Evolutionary conservation across 257 asterid species (phyloP), one percentile per base, ranked within the genome.

Genomic region (Nicotiana knightiana): DNA sequence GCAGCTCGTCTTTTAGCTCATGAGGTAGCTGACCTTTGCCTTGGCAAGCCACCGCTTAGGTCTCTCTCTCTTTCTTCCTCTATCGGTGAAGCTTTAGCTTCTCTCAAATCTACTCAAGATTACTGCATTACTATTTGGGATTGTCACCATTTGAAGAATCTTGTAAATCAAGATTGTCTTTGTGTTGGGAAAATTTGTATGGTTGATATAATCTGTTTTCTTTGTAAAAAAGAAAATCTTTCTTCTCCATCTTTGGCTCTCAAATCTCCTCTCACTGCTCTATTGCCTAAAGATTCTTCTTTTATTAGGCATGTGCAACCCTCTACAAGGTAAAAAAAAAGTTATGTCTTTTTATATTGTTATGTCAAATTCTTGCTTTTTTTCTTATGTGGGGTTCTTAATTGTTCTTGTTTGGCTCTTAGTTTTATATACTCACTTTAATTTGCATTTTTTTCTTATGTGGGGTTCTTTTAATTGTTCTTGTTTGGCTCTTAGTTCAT

Each of bases 1-100:
- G 98, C 97, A 89, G 84, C 85, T 87, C 83, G 86, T 5, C 84
- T 91, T 59, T 83, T 92, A 77, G 87, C 87, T 2, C 82, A 90
- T 76, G 93, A 86, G 93, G 96, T 92, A 87, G 93, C 97, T 65
- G 99, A 95, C 83, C 97, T 95, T 83, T 93, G 99, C 86, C 79
- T 95, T 17, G 99, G 99, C 81, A 95, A 93, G 91, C 98, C 97
- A 48, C 90, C 98, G 37, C 92, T 95, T 51, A 93, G 88, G 68
- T 88, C 90, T 35, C 93, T 95, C 75, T 82, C 97, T 76, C 86
- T 87, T 58, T 84, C 97, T 28, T 89, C 92, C 86, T 86, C 97
- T 64, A 82, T 91, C 70, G 88, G 87, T 59, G 93, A 89, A 85
- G 97, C 97, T 46, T 61, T 95, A 79, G 81, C 92, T 77, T 92